phyloP scores from a whole-genome alignment of 1,284 basidiomycete genomes.

The Mycena citricolor region DNA sequence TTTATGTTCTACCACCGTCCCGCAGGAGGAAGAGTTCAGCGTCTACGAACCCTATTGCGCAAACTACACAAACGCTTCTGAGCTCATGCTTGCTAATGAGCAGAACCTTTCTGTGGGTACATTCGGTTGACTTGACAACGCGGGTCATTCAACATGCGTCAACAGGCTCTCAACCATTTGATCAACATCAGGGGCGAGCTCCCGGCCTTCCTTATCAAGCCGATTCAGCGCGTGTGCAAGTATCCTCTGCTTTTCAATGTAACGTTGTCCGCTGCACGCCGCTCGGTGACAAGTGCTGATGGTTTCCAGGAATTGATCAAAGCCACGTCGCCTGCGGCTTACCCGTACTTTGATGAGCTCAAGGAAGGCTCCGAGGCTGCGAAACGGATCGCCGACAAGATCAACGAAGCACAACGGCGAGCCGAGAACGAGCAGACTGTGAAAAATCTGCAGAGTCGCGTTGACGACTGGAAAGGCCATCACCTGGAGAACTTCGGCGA shows the following conservation, averaged over 20 bases:
- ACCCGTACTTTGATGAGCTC: conserved; percentile 80
- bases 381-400: conserved; percentile 92
- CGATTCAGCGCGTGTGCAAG: conserved; percentile 89
- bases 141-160: conserved; percentile 25
- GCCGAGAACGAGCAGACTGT: conserved; percentile 89
- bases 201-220: conserved; percentile 88
- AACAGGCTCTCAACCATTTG: conserved; percentile 70
- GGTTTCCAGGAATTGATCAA: conserved; percentile 70
- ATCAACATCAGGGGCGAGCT: conserved; percentile 87
- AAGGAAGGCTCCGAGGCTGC: conserved; percentile 82
- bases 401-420: conserved; percentile 91
- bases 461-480: conserved; percentile 99
- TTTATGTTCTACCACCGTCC: conserved; percentile 38
- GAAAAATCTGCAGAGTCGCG: conserved; percentile 83
- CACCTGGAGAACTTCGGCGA: conserved; percentile 92
- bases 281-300: conserved; percentile 14
- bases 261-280: conserved; percentile 28
- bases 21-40: conserved; percentile 87
- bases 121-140: conserved; percentile 44
- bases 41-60: conserved; percentile 98
- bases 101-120: conserved; percentile 76
- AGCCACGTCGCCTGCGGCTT: conserved; percentile 62
- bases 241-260: conserved; percentile 87
- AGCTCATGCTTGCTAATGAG: conserved; percentile 84
- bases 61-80: conserved; percentile 88